Evolutionary conservation across 2,329 filamentous ascomycete genomes (phyloP), one percentile per base, ranked within the genome.

Genomic region (Ophiocordyceps sinensis): DNA sequence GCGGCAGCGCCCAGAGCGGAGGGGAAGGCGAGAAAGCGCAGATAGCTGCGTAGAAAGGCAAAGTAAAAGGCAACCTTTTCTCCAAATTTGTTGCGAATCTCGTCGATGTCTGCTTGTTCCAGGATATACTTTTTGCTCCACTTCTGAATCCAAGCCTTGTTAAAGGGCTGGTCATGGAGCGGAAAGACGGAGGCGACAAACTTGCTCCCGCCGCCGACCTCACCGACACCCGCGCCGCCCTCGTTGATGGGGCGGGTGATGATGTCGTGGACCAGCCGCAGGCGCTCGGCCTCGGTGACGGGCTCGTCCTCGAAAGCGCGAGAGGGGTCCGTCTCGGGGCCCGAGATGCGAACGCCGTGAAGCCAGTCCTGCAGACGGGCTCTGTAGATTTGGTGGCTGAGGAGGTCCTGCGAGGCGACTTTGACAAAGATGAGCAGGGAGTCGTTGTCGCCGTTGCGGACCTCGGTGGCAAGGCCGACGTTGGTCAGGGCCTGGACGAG

Each of bases 21-120:
- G 0, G 87, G 87, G 44, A 89, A 81, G n/a, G 84, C 61, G 23
- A 94, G 68, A 55, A 93, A 94, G 44, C 77, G 71, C 56, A 94
- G 93, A 62, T 96, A 96, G 29, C 82, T 82, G 55, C 94, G 85
- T 28, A 93, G 73, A 55, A 96, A 96, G 32, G 88, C 86, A 58
- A 94, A 96, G 65, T 96, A 96, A 60, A 93, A 94, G 30, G 85
- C 89, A 44, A 95, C 83, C 57, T 77, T 82, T 59, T 89, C 82
- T 38, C 85, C 85, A 58, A 87, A 86, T 47, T 79, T 71, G 54
- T 86, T 71, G 23, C 82, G 75, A 46, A 94, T 86, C 37, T 75
- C 71, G 53, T 83, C 76, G n/a, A 93, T 65, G 51, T 86, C 75
- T 39, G 70, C 59, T 30, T 76, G 63, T 41, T 77, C 75, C 21